phyloP scores from a whole-genome alignment of 2,329 filamentous ascomycete genomes.

The Bimuria novae-zelandiae region DNA sequence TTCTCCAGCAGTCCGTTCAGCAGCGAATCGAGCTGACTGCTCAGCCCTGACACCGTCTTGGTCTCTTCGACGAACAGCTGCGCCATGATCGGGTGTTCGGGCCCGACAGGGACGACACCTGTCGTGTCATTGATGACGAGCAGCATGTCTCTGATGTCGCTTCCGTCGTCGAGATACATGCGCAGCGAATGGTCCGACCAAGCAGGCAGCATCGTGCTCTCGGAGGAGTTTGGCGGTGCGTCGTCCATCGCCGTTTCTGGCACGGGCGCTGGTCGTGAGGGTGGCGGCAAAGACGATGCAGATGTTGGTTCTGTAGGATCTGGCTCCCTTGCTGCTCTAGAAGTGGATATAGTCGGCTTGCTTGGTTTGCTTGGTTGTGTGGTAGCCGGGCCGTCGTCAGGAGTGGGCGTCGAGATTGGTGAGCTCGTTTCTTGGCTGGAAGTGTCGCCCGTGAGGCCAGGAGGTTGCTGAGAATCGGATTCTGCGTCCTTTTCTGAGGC shows the following conservation, averaged over 20 bases:
- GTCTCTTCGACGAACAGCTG: slow-evolving; percentile 86
- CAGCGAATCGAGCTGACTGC: slow-evolving; percentile 85
- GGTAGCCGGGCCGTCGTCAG: slow-evolving; percentile 38
- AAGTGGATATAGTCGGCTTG: slow-evolving; percentile 26
- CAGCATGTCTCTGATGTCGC: slow-evolving; percentile 86
- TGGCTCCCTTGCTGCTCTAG: slow-evolving; percentile 22
- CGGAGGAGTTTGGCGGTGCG: slow-evolving; percentile 37
- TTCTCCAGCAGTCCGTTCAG: slow-evolving; percentile 75
- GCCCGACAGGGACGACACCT: slow-evolving; percentile 75
- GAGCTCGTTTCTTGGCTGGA: slow-evolving; percentile 66
- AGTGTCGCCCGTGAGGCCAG: slow-evolving; percentile 70
- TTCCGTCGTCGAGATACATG: slow-evolving; percentile 87
- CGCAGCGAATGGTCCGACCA: slow-evolving; percentile 90
- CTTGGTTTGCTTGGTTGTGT: slow-evolving; percentile 31
- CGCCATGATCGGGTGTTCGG: slow-evolving; percentile 83
- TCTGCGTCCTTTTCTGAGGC: slow-evolving; percentile 29
- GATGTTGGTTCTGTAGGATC: slow-evolving; percentile 32
- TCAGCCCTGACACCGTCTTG: slow-evolving; percentile 83
- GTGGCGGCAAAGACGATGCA: slow-evolving; percentile 25
- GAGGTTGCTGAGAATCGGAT: slow-evolving; percentile 53
- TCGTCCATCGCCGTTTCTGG: slow-evolving; percentile 30
- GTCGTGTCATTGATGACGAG: slow-evolving; percentile 92
- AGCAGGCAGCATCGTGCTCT: slow-evolving; percentile 61
- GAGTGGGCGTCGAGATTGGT: slow-evolving; percentile 42
- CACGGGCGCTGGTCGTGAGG: slow-evolving; percentile 45